A percentile compares a stretch with the other conserved stretches of the same genome.
Conservation (phyloP, 768 basidiomycete species). For the Omphalotus guepiniiformis region DNA sequence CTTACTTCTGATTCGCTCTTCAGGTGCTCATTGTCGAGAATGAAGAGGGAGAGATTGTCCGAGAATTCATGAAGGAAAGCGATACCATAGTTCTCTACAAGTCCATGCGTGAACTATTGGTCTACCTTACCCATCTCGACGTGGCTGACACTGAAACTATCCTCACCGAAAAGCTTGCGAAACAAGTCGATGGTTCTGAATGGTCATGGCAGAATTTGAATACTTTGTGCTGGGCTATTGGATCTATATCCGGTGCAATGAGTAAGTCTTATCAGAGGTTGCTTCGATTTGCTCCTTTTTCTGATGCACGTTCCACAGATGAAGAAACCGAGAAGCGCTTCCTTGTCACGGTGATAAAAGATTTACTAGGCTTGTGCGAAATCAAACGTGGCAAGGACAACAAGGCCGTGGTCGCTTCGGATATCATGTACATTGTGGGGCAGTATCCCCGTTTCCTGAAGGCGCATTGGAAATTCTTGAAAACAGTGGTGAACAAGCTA, state of each 20-base stretch:
- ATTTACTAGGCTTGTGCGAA: slow-evolving; percentile 93
- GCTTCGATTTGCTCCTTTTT: not conserved
- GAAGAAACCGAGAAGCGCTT: slow-evolving; percentile 99
- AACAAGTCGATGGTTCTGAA: slow-evolving; percentile 95
- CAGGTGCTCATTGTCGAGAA: slow-evolving; percentile 98
- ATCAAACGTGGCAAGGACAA: slow-evolving; percentile 99
- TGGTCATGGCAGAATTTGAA: slow-evolving; percentile 99
- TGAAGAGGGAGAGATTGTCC: slow-evolving; percentile 98
- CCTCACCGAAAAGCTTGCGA: slow-evolving; percentile 93
- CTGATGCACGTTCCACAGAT: too few relatives aligned
- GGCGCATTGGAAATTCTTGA: slow-evolving; percentile 99
- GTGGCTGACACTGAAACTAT: slow-evolving; percentile 95
- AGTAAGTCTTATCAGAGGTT: slow-evolving; percentile 50
- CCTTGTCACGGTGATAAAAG: slow-evolving; percentile 98
- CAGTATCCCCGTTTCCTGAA: slow-evolving; percentile 99
- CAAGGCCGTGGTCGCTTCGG: slow-evolving; percentile 96
- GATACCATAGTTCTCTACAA: slow-evolving; percentile 99
- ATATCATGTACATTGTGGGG: slow-evolving; percentile 98
- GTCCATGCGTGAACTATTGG: slow-evolving; percentile 95
- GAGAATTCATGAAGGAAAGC: slow-evolving; percentile 98
- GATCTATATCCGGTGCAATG: slow-evolving; percentile 98
- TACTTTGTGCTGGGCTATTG: slow-evolving; percentile 99
- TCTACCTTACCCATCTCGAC: slow-evolving; percentile 97
- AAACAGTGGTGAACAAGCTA: slow-evolving; percentile 98
- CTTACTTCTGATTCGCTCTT: slow-evolving; percentile 7